These are phyloP conservation scores for Arthrobotrys pseudoclavata DNA, from an alignment of 2,329 filamentous ascomycete genomes.

Conservation along the genomic window DNA sequence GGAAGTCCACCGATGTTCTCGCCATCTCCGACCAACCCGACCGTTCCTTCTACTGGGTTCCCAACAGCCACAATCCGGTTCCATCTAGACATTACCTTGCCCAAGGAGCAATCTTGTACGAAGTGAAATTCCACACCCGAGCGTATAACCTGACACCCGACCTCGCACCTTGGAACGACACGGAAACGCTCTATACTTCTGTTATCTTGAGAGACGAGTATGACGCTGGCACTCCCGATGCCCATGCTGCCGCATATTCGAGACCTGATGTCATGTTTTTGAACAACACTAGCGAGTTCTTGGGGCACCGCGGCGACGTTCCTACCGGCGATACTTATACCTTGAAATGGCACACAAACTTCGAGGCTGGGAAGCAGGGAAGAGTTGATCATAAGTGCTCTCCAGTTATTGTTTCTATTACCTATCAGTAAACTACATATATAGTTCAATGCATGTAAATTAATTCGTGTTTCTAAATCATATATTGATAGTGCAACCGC, in stretches of 20 bases:
- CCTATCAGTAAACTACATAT: not conserved
- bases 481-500: not conserved
- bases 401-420: constrained; percentile 34
- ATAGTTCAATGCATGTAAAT: not conserved
- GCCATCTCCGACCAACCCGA: constrained; percentile 27
- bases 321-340: constrained; percentile 28
- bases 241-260: constrained; percentile 33
- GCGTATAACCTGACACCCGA: constrained; percentile 54
- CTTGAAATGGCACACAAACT: constrained; percentile 44
- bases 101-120: constrained; percentile 49
- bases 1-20: constrained; percentile 28
- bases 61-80: constrained; percentile 53
- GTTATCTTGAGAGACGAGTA: constrained; percentile 43
- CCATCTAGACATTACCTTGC: constrained; percentile 41
- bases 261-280: constrained; percentile 25
- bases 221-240: constrained; percentile 29
- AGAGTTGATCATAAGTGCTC: constrained; percentile 41
- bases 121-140: constrained; percentile 47
- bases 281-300: constrained; percentile 40
- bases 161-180: constrained; percentile 25
- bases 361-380: constrained; percentile 26
- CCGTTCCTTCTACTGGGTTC: constrained; percentile 57
- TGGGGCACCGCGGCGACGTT: constrained; percentile 19
- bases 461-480: not conserved
- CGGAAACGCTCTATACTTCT: constrained; percentile 34